Percentiles rank a stretch among this genome's conserved stretches.
Conservation (phyloP, 306 rosid genomes). For the Pterocarpus santalinus region DNA sequence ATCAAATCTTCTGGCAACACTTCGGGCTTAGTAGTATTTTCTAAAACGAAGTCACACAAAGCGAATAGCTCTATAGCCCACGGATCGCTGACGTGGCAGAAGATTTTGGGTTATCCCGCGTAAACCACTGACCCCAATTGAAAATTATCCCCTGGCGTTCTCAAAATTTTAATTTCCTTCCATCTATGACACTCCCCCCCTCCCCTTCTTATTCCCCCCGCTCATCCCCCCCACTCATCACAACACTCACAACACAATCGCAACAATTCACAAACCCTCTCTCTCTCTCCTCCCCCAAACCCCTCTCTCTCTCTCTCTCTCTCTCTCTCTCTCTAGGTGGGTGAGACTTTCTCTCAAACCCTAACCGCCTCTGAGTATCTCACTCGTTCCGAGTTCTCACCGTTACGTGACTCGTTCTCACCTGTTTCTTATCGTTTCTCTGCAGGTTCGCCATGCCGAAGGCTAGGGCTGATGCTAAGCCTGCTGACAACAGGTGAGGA, state of each 20-base stretch:
- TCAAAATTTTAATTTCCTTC: neutral
- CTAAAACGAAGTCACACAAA: slow-evolving; percentile 48
- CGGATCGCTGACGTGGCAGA: slow-evolving; percentile 71
- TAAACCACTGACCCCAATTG: slow-evolving; percentile 66
- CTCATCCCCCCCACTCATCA: neutral
- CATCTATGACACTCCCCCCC: neutral
- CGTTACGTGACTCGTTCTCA: neutral
- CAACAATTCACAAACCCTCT: neutral
- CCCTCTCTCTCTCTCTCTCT: neutral
- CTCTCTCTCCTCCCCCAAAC: neutral
- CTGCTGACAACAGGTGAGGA: slow-evolving; percentile 63
- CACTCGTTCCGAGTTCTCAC: neutral
- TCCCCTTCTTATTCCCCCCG: slow-evolving; percentile 49
- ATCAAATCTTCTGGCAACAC: too few species aligned
- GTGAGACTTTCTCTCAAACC: neutral
- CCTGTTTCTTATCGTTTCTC: neutral
- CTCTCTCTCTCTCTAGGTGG: neutral
- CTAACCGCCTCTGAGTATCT: neutral
- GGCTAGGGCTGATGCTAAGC: slow-evolving; percentile 53
- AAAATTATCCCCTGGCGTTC: neutral
- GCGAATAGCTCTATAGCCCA: slow-evolving; percentile 34
- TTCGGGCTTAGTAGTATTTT: too few species aligned
- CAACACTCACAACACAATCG: neutral
- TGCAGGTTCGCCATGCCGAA: slow-evolving; percentile 69
- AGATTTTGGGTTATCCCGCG: slow-evolving; percentile 76